Evolutionary conservation across 805 yeast species (phyloP), one percentile per base, ranked within the genome.

Genomic region (Metschnikowia amazonensis): DNA sequence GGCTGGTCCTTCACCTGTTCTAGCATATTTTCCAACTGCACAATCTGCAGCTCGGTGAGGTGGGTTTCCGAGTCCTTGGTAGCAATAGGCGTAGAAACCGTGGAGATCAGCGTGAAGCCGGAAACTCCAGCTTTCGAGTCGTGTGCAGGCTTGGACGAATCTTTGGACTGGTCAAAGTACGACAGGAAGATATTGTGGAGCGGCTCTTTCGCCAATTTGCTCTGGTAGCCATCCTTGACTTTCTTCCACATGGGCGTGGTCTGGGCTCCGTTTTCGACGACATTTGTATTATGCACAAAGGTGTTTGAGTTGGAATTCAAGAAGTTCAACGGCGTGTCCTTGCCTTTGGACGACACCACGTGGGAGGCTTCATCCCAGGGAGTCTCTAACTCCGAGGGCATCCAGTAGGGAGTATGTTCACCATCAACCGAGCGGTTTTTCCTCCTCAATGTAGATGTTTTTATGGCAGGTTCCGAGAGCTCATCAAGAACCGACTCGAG

Each of bases 391-490:
- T 59, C 72, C 10, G 63, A 47, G 0, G 75, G 75, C 74, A 71
- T 70, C 76, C 75, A 70, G 29, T 62, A 64, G 0, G 74, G 74
- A 3, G 75, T 70, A 27, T 45, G 28, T 10, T 46, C n/a, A n/a
- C n/a, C 23, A 18, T 33, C 36, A 17, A 13, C 10, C 11, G 36
- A 18, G 23, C 28, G 27, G 13, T 4, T 25, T 11, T 24, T 32
- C 21, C 33, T 50, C 20, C 51, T 47, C 29, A 62, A 40, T 8
- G 69, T 62, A 20, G 66, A 64, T 1, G 67, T 60, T 40, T 55
- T 59, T 21, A 62, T 47, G 10, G 60, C 60, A 1, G 48, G 45
- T 5, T 14, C 31, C 9, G 25, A 21, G 17, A 16, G 28, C 8
- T 18, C 39, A 11, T 40, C 24, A 18, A n/a, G n/a, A n/a, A 42